These are phyloP conservation scores for Coemansia sp. DNA, from an alignment of 192 early-diverging fungal genomes.

Conservation along the genomic window DNA sequence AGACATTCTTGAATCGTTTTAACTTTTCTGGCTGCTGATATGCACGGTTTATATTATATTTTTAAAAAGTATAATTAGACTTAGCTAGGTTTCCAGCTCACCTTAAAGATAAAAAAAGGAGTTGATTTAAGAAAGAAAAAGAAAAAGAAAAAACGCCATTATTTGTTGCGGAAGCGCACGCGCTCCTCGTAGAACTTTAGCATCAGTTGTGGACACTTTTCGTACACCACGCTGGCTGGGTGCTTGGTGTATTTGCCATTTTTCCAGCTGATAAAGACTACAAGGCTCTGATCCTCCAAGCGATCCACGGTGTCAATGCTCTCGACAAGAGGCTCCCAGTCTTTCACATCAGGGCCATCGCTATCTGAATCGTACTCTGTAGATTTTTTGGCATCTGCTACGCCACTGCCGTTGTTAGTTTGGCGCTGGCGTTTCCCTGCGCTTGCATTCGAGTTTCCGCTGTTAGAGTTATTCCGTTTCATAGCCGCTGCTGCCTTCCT, in stretches of 20 bases:
- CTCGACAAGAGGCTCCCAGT: slow-evolving; percentile 34
- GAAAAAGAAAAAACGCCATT: background rate
- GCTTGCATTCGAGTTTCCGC: background rate
- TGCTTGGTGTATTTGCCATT: slow-evolving; percentile 47
- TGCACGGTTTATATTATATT: too few relatives aligned
- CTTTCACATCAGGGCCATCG: slow-evolving; percentile 10
- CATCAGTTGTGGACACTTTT: slow-evolving; percentile 52
- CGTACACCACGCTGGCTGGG: slow-evolving; percentile 33
- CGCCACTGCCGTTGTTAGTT: background rate
- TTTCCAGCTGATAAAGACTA: slow-evolving; percentile 55
- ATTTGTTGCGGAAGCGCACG: slow-evolving; percentile 51
- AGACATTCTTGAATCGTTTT: too few relatives aligned
- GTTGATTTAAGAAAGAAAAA: background rate
- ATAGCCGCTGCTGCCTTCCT: slow-evolving; percentile 11
- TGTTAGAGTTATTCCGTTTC: background rate
- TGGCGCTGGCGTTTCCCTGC: slow-evolving; percentile 30
- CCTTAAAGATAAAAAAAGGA: too few relatives aligned
- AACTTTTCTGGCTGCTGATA: too few relatives aligned
- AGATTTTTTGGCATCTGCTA: background rate
- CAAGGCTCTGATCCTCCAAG: slow-evolving; percentile 22
- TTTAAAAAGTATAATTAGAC: too few relatives aligned
- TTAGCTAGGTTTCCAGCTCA: too few relatives aligned
- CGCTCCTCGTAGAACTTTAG: slow-evolving; percentile 60
- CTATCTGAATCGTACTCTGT: slow-evolving; percentile 1
- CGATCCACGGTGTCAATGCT: slow-evolving; percentile 39